phyloP scores from a whole-genome alignment of 2,329 filamentous ascomycete species.

The Dothiorella sarmentorum region DNA sequence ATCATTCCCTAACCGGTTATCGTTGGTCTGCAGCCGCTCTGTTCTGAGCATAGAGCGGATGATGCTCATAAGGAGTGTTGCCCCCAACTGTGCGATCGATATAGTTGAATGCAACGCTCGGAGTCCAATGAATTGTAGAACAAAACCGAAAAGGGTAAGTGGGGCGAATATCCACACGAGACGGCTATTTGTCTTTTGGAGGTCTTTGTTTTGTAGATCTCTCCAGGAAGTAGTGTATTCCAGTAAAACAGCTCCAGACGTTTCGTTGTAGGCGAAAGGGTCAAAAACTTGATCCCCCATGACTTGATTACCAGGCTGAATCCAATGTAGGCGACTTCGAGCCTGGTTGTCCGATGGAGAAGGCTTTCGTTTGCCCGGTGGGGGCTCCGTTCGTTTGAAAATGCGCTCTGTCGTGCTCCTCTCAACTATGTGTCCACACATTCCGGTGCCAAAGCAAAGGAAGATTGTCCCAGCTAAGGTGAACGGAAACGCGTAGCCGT shows the following conservation, averaged over 20 bases:
- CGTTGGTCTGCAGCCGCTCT: background rate
- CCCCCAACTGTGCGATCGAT: background rate
- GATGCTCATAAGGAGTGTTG: background rate
- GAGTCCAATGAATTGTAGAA: background rate
- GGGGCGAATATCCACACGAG: background rate
- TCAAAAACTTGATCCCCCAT: background rate
- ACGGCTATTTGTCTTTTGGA: background rate
- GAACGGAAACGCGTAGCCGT: background rate
- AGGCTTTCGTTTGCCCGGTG: too few species aligned
- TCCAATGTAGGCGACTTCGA: background rate
- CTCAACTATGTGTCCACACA: background rate
- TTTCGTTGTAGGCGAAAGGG: background rate
- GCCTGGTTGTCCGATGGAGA: too few species aligned
- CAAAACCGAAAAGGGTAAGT: background rate
- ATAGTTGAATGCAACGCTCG: background rate
- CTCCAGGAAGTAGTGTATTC: background rate
- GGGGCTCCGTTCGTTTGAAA: too few species aligned
- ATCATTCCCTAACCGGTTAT: background rate
- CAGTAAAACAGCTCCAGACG: too few species aligned
- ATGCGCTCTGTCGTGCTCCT: too few species aligned
- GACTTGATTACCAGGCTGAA: background rate
- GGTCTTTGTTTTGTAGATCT: too few species aligned
- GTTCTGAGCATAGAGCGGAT: background rate
- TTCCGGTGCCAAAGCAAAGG: background rate
- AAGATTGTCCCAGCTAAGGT: background rate